Evolutionary conservation across 495 filamentous ascomycete species (phyloP).

Genomic region (Aspergillus haitiensis): DNA sequence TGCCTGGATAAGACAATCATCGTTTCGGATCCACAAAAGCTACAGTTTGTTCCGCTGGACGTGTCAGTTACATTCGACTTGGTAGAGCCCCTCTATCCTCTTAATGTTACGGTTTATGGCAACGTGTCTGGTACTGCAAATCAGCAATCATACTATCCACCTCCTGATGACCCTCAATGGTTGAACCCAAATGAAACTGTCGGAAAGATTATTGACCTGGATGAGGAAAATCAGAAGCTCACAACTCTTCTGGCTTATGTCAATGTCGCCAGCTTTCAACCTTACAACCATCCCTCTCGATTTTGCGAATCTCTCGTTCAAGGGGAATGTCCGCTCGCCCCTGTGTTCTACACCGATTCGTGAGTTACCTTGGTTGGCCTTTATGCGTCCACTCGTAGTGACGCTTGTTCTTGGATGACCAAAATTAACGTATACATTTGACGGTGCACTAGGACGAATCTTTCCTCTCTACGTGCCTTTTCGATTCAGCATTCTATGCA

Average conservation of each 20-base stretch:
- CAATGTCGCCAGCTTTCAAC: constrained; percentile 71
- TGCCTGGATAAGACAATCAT: constrained; percentile 67
- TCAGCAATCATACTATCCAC: constrained; percentile 48
- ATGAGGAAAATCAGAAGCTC: constrained; percentile 53
- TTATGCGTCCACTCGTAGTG: not conserved
- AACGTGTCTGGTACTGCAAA: constrained; percentile 73
- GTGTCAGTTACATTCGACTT: constrained; percentile 73
- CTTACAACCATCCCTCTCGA: constrained; percentile 50
- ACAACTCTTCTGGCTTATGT: constrained; percentile 70
- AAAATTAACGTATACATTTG: constrained; percentile 5
- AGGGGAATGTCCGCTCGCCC: constrained; percentile 70
- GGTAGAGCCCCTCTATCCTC: constrained; percentile 57
- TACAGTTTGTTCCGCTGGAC: constrained; percentile 80
- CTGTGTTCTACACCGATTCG: constrained; percentile 63
- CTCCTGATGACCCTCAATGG: constrained; percentile 51
- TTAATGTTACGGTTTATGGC: constrained; percentile 83
- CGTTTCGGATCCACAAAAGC: constrained; percentile 48
- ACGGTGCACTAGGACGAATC: constrained; percentile 42
- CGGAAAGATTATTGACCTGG: constrained; percentile 74
- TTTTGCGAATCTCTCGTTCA: constrained; percentile 68
- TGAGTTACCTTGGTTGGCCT: constrained; percentile 36
- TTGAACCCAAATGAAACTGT: constrained; percentile 55
- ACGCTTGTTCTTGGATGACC: not conserved
- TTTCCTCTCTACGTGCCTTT: constrained; percentile 64
- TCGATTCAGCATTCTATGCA: constrained; percentile 73